Conservation (phyloP, 2,329 filamentous ascomycete species). For the Cercospora citrullina region DNA sequence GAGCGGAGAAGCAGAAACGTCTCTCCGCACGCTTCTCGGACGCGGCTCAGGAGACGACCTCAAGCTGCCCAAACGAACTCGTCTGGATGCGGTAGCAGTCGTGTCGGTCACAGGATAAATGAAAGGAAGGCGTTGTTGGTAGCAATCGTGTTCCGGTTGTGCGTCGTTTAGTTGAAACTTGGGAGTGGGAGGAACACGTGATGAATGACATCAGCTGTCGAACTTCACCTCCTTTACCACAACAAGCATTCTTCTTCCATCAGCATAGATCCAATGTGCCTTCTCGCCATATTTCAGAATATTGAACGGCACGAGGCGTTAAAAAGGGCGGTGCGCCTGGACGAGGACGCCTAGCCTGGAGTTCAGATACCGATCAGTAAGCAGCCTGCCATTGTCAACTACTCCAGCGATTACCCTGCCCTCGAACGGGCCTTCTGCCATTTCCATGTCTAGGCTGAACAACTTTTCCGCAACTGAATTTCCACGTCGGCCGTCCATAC, state of each 20-base stretch:
- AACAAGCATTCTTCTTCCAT: not conserved
- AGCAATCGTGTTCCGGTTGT: not conserved
- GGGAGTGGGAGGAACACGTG: not conserved
- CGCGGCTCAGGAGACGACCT: not conserved
- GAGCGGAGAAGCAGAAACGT: not conserved
- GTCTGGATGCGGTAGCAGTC: not conserved
- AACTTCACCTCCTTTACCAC: not conserved
- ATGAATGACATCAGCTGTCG: not conserved
- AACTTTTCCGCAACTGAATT: not conserved
- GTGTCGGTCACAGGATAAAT: not conserved
- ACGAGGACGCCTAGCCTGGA: not conserved
- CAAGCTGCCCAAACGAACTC: not conserved
- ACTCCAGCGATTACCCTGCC: not conserved
- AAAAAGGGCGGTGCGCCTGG: too few species aligned
- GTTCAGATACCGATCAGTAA: too few species aligned
- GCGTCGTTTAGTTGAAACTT: not conserved
- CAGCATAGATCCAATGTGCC: not conserved
- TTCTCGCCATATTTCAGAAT: too few species aligned
- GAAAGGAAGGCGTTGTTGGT: not conserved
- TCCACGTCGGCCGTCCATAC: not conserved
- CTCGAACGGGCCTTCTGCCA: not conserved
- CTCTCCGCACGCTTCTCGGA: not conserved
- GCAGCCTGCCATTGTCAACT: too few species aligned
- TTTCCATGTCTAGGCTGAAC: not conserved
- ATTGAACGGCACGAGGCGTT: too few species aligned